A percentile compares a stretch with the other conserved stretches of the same genome.
These are phyloP conservation scores for Mycena rebaudengoi DNA, from an alignment of 768 basidiomycete genomes.

Conservation along the genomic window DNA sequence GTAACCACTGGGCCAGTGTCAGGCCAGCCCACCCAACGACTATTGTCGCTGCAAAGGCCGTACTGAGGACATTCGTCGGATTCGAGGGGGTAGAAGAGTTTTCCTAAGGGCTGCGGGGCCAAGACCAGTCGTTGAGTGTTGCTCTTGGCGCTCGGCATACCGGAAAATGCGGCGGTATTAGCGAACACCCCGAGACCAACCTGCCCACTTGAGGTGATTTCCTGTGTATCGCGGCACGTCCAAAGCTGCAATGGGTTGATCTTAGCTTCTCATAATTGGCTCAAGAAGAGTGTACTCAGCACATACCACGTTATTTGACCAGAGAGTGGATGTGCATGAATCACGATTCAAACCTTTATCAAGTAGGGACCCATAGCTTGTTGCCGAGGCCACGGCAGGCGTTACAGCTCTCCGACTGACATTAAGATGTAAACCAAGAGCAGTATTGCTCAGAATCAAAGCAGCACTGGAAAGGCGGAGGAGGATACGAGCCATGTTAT, in stretches of 20 bases:
- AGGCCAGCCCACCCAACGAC: conserved; percentile 26
- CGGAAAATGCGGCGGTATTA: conserved; percentile 13
- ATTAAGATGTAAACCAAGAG: too few relatives aligned
- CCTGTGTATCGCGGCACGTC: conserved; percentile 20
- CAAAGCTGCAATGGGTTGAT: not conserved
- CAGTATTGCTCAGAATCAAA: too few relatives aligned
- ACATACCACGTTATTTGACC: conserved; percentile 11
- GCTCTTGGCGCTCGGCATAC: not conserved
- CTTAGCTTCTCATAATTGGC: too few relatives aligned
- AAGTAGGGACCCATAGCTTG: conserved; percentile 11
- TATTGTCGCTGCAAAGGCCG: conserved; percentile 11
- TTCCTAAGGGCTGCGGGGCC: conserved; percentile 1
- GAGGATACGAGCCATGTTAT: too few relatives aligned
- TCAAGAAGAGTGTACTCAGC: too few relatives aligned
- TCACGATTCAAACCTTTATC: conserved; percentile 16
- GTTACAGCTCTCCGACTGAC: too few relatives aligned
- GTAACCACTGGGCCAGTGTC: conserved; percentile 17
- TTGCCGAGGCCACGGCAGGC: conserved; percentile 11
- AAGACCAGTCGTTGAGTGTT: not conserved
- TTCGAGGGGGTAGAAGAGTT: conserved; percentile 15
- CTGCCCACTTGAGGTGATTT: not conserved
- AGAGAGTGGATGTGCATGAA: conserved; percentile 17
- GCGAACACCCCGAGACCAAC: not conserved
- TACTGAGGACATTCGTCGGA: conserved; percentile 14
- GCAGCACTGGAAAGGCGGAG: too few relatives aligned